These are phyloP conservation scores for Capronia epimyces DNA, from an alignment of 2,329 filamentous ascomycete genomes.

Conservation along the genomic window DNA sequence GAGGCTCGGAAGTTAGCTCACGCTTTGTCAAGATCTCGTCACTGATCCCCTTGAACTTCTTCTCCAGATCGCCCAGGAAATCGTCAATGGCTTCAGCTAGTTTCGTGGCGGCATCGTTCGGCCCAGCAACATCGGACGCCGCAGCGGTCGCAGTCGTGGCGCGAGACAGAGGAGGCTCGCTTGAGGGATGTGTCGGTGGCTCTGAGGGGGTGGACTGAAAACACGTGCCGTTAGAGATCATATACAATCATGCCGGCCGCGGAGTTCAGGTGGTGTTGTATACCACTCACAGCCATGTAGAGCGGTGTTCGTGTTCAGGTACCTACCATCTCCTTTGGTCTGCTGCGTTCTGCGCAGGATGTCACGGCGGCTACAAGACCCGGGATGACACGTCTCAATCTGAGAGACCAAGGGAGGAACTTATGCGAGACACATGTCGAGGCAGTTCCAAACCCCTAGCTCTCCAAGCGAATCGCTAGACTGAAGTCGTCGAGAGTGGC, in stretches of 20 bases:
- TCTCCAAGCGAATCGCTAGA: no score
- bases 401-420: neutral
- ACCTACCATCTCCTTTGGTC: neutral
- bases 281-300: no score
- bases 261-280: no score
- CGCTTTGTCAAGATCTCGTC: conserved; percentile 30
- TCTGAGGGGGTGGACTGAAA: conserved; percentile 1
- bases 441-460: neutral
- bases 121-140: conserved; percentile 3
- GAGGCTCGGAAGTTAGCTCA: conserved; percentile 10
- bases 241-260: no score
- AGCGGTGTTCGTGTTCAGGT: no score
- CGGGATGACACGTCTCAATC: no score
- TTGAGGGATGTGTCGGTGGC: neutral
- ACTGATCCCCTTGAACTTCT: conserved; percentile 31
- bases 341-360: neutral
- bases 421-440: neutral
- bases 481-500: no score
- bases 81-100: conserved; percentile 30
- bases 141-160: conserved; percentile 2
- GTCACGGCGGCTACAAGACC: neutral
- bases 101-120: conserved; percentile 24
- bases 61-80: conserved; percentile 30
- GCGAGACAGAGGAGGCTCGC: neutral
- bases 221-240: conserved; percentile 9